Evolutionary conservation across 306 rosid genomes (phyloP).

Genomic region (Urtica urens): DNA sequence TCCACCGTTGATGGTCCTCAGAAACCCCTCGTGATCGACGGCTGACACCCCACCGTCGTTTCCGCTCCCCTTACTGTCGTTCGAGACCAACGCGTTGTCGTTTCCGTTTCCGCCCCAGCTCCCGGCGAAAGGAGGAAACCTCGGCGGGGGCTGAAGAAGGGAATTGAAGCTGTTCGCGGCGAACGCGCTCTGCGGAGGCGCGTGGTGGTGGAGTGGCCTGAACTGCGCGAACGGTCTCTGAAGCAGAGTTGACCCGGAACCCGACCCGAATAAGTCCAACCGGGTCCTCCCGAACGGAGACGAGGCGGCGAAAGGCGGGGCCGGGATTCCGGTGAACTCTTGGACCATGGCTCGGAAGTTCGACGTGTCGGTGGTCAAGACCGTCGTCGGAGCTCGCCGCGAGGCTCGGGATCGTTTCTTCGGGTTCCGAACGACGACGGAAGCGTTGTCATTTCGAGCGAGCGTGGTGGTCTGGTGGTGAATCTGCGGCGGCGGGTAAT

Average conservation of each 20-base stretch:
- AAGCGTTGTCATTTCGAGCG: conserved; percentile 5
- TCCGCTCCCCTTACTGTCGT: conserved; percentile 7
- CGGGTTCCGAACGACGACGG: conserved; percentile 46
- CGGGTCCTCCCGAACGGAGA: conserved; percentile 57
- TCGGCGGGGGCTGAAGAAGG: background rate
- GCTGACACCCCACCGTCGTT: conserved; percentile 5
- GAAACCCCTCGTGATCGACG: conserved; percentile 14
- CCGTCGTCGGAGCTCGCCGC: conserved; percentile 91
- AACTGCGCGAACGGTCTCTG: conserved; percentile 74
- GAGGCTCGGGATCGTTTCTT: conserved; percentile 90
- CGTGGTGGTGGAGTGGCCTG: conserved; percentile 12
- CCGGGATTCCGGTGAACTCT: conserved; percentile 95
- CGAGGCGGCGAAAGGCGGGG: conserved; percentile 64
- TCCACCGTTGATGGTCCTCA: conserved; percentile 31
- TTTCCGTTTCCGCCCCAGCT: background rate
- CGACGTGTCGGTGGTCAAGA: conserved; percentile 73
- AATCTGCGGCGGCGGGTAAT: background rate
- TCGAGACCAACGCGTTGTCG: conserved; percentile 5
- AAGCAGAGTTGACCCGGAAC: conserved; percentile 13
- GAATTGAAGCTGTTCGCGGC: background rate
- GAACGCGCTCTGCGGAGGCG: background rate
- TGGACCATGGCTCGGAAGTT: conserved; percentile 99
- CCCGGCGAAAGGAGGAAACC: conserved; percentile 19
- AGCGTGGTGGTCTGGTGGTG: background rate
- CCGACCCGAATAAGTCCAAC: conserved; percentile 54